Evolutionary conservation across 164 flowering plant genomes (phyloP), one percentile per base, ranked within the genome.

Genomic region (Brasenia schreberi): DNA sequence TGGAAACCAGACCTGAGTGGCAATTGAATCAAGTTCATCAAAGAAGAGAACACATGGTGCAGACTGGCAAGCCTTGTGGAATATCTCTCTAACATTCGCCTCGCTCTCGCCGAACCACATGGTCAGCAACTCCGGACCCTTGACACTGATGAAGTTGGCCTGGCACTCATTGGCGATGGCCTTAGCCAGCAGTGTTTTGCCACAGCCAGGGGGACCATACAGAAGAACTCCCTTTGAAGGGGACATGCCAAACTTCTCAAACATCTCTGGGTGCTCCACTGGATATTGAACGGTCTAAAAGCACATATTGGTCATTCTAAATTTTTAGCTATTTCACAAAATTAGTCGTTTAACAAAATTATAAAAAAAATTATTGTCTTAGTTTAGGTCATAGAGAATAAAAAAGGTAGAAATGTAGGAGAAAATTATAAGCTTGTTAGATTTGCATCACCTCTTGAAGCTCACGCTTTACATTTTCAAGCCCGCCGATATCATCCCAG

Each of bases 31-130:
- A 23, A 90, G 86, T 65, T 90, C 94, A 77, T 90, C 94, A 73
- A 88, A 90, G 77, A 90, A 90, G 12, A 90, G 82, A 63, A 88
- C 90, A 78, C 94, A 90, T 4, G 97, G 97, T 65, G 92, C 97
- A 61, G 96, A 90, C 66, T 73, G 78, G 9, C 96, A 86, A n/a
- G 96, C 96, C 81, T 87, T 87, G 81, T 89, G 93, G 72, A 89
- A 89, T 5, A 89, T 89, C 72, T 88, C 96, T 19, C 96, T 74
- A 0, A 87, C 96, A 75, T 90, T 90, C 58, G 92, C 96, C 72
- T 90, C 96, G 70, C 96, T 90, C 77, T 90, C 96, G 62, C 96
- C 96, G 70, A 90, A 90, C 94, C 96, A 90, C 96, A 88, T 89
- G 3, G 96, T 89, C 12, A 89, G 93, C 74, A 89, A 69, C 70